Evolutionary conservation across 768 basidiomycete species (phyloP).

Genomic region (Coprinopsis cinerea): DNA sequence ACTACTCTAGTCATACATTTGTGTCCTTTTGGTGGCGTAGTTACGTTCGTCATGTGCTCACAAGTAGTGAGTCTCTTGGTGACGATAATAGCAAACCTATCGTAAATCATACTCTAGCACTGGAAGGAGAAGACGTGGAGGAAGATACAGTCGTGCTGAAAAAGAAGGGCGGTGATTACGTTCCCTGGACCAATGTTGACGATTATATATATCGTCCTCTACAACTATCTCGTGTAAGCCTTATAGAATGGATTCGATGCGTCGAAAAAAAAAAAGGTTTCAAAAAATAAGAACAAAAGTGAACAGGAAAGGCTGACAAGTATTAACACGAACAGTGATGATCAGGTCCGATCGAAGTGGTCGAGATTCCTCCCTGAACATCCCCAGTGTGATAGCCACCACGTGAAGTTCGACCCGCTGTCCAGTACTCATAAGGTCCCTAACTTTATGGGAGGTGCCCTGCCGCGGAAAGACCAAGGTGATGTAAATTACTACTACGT

Average conservation of each 20-base stretch:
- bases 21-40: neutral
- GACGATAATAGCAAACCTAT: neutral
- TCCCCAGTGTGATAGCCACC: neutral
- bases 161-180: neutral
- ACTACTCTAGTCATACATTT: neutral
- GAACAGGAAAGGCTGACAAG: neutral
- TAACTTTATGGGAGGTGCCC: neutral
- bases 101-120: neutral
- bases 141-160: neutral
- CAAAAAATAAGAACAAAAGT: neutral
- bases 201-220: neutral
- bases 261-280: too few relatives aligned
- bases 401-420: neutral
- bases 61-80: neutral
- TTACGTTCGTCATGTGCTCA: neutral
- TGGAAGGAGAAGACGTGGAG: neutral
- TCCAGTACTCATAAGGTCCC: neutral
- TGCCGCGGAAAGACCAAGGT: neutral
- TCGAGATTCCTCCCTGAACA: neutral
- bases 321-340: neutral
- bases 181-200: neutral
- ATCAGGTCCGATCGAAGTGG: neutral
- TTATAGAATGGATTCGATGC: neutral
- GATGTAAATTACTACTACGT: neutral
- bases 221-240: neutral